Evolutionary conservation across 1,284 basidiomycete genomes (phyloP).

Genomic region (Rhizoctonia solani): DNA sequence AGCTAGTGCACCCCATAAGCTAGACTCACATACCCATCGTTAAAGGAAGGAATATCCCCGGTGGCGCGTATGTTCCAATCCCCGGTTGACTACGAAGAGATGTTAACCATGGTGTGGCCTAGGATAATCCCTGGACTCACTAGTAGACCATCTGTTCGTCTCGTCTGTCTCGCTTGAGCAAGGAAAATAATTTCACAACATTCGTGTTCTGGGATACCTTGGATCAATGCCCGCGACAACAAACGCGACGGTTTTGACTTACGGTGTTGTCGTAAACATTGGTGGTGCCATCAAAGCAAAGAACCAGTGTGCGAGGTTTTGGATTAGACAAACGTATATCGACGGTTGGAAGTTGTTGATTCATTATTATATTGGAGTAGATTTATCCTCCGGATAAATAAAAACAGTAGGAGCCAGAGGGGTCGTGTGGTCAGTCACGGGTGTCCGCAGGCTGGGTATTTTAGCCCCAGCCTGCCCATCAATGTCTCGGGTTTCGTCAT

Average conservation of each 20-base stretch:
- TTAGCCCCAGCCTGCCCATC: not conserved
- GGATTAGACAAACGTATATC: conserved; percentile 1
- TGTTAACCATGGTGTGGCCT: not conserved
- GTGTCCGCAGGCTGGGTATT: not conserved
- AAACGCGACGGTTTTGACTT: not conserved
- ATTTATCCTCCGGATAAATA: not conserved
- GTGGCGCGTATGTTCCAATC: conserved; percentile 35
- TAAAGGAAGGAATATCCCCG: conserved; percentile 19
- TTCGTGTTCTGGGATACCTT: conserved; percentile 37
- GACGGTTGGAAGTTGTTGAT: conserved; percentile 7
- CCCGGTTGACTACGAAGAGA: conserved; percentile 22
- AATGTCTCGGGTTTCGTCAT: too few species aligned
- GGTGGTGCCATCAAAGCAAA: conserved; percentile 41
- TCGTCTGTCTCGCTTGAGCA: conserved; percentile 39
- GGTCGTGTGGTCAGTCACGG: too few species aligned
- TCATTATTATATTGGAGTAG: not conserved
- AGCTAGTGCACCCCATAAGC: not conserved
- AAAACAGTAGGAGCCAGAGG: too few species aligned
- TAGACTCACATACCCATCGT: not conserved
- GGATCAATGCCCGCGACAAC: not conserved
- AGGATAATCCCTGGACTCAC: conserved; percentile 18
- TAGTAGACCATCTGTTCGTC: conserved; percentile 41
- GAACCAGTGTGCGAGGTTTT: conserved; percentile 37
- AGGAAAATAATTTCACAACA: conserved; percentile 40
- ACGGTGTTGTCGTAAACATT: conserved; percentile 38